These are phyloP conservation scores for Neofusicoccum sp. DNA, from an alignment of 2,329 filamentous ascomycete species.

Conservation along the genomic window DNA sequence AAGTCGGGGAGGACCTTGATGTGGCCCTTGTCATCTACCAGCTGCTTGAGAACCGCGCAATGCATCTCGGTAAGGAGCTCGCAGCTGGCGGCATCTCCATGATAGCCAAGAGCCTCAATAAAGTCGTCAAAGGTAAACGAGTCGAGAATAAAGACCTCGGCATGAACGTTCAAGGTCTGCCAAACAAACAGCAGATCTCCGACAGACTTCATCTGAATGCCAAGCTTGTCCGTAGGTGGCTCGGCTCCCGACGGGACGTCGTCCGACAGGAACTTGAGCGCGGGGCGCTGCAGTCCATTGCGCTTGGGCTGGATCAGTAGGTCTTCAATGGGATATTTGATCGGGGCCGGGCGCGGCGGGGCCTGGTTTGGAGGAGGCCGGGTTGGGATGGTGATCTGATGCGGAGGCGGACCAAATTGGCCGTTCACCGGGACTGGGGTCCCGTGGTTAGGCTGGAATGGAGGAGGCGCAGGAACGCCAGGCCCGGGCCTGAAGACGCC, in stretches of 20 bases:
- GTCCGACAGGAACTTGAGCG: slow-evolving; percentile 74
- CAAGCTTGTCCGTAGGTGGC: slow-evolving; percentile 43
- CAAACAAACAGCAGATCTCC: slow-evolving; percentile 85
- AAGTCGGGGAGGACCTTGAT: slow-evolving; percentile 78
- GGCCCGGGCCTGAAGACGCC: slow-evolving; percentile 14
- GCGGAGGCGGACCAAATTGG: slow-evolving; percentile 12
- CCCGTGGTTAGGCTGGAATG: not conserved
- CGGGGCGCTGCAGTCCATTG: slow-evolving; percentile 68
- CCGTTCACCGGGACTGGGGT: slow-evolving; percentile 8
- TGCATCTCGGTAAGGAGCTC: slow-evolving; percentile 89
- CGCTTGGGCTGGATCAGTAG: slow-evolving; percentile 73
- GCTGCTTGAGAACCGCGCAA: slow-evolving; percentile 84
- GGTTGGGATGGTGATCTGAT: slow-evolving; percentile 2
- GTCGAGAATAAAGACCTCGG: slow-evolving; percentile 89
- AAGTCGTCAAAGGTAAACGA: slow-evolving; percentile 99
- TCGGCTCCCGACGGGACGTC: slow-evolving; percentile 52
- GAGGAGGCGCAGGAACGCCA: slow-evolving; percentile 7
- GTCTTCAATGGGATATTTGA: slow-evolving; percentile 97
- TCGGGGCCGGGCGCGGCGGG: slow-evolving; percentile 59
- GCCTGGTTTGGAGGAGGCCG: slow-evolving; percentile 32
- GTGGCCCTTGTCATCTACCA: slow-evolving; percentile 80
- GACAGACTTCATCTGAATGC: slow-evolving; percentile 82
- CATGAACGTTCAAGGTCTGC: slow-evolving; percentile 98
- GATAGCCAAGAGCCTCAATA: slow-evolving; percentile 80
- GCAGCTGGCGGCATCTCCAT: slow-evolving; percentile 73